Conservation (phyloP, 257 asterid genomes). For the Echium plantagineum region DNA sequence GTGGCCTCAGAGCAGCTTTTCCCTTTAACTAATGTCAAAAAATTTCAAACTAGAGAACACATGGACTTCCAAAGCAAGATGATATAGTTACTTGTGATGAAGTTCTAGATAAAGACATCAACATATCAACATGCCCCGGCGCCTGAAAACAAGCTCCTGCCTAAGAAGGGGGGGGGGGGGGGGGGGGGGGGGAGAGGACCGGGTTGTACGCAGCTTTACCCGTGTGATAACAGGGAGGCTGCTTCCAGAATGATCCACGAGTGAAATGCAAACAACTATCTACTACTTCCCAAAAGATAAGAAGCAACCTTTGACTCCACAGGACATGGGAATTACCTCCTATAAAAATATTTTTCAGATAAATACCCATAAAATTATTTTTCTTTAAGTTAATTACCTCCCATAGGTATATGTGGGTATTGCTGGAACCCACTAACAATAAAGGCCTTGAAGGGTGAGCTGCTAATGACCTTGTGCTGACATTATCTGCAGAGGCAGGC, state of each 20-base stretch:
- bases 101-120: not conserved
- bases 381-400: conserved; percentile 42
- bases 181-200: too few species aligned
- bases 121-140: too few species aligned
- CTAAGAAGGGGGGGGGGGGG: too few species aligned
- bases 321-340: too few species aligned
- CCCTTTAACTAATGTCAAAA: not conserved
- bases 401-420: conserved; percentile 89
- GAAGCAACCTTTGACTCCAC: too few species aligned
- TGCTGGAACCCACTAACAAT: conserved; percentile 93
- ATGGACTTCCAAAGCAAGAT: not conserved
- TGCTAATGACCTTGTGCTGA: conserved; percentile 66
- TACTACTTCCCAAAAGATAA: too few species aligned
- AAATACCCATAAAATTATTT: not conserved
- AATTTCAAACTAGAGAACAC: not conserved
- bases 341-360: too few species aligned
- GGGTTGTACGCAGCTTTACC: too few species aligned
- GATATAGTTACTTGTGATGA: not conserved
- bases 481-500: conserved; percentile 70
- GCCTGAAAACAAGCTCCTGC: too few species aligned
- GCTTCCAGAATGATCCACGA: too few species aligned
- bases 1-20: not conserved
- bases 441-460: conserved; percentile 88
- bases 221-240: too few species aligned
- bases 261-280: too few species aligned